Percentiles rank a stretch among this genome's conserved stretches.
Conservation (phyloP, 2,329 filamentous ascomycete species). For the Aureobasidium sp. region DNA sequence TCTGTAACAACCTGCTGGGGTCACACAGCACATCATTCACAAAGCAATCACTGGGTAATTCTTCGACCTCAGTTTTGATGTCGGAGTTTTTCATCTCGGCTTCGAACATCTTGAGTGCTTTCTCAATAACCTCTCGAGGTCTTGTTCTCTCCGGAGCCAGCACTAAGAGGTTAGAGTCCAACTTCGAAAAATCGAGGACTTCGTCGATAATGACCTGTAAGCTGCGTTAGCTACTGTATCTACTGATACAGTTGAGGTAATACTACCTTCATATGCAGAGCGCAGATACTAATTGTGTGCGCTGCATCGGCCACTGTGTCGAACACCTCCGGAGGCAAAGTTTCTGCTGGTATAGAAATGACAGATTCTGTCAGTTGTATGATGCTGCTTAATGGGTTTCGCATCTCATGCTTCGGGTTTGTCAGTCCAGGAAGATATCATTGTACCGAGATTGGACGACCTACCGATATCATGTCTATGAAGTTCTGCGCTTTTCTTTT, state of each 20-base stretch:
- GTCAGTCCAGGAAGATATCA: neutral
- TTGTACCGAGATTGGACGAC: neutral
- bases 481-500: constrained; percentile 22
- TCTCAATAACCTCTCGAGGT: constrained; percentile 16
- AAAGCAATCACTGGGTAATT: constrained; percentile 22
- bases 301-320: constrained; percentile 9
- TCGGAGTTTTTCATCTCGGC: constrained; percentile 20
- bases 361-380: constrained; percentile 27
- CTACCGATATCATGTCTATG: constrained; percentile 23
- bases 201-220: constrained; percentile 35
- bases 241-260: neutral
- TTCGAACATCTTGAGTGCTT: constrained; percentile 26
- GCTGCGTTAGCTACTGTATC: neutral
- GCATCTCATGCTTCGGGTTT: constrained; percentile 8
- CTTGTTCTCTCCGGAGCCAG: constrained; percentile 17
- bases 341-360: neutral
- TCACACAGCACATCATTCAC: constrained; percentile 22
- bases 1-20: constrained; percentile 18
- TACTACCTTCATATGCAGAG: constrained; percentile 6
- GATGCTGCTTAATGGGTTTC: constrained; percentile 20
- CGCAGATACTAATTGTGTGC: constrained; percentile 12
- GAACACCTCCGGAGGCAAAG: neutral
- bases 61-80: constrained; percentile 16
- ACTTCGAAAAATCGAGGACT: constrained; percentile 36
- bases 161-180: constrained; percentile 34